These are phyloP conservation scores for Coemansia erecta DNA, from an alignment of 192 early-diverging fungal species.

Conservation along the genomic window DNA sequence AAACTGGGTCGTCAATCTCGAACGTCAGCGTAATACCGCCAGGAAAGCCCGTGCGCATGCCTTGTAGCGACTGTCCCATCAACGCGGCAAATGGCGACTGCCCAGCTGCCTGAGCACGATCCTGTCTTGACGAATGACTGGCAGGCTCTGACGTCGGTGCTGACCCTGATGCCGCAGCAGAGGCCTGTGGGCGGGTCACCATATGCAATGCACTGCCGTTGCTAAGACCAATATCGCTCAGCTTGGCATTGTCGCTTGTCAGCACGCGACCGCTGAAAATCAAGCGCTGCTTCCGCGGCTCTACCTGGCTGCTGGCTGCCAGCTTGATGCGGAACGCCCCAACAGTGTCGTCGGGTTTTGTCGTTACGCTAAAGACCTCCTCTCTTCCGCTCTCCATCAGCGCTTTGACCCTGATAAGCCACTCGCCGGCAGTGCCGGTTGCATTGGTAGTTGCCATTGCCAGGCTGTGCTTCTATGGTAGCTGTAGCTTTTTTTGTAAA, in stretches of 20 bases:
- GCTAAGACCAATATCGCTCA: conserved; percentile 31
- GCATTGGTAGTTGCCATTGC: neutral
- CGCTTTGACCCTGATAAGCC: conserved; percentile 44
- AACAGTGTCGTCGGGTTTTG: conserved; percentile 27
- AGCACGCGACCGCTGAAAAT: conserved; percentile 46
- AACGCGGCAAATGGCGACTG: neutral
- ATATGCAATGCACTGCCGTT: conserved; percentile 45
- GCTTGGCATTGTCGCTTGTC: conserved; percentile 27
- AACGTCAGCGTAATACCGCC: neutral
- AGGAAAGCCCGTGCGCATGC: neutral
- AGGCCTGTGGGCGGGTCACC: conserved; percentile 21
- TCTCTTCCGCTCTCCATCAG: conserved; percentile 41
- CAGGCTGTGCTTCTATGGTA: neutral
- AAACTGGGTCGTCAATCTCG: neutral
- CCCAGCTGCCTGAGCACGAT: neutral
- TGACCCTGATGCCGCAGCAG: conserved; percentile 3
- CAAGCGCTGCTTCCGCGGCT: conserved; percentile 41
- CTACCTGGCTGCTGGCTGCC: conserved; percentile 32
- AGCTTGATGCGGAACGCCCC: conserved; percentile 34
- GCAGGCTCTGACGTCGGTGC: neutral
- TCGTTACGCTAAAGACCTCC: conserved; percentile 18
- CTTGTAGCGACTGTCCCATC: neutral
- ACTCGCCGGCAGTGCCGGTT: conserved; percentile 9
- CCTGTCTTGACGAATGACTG: neutral
- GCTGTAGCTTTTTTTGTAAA: neutral